Conservation (phyloP, 495 filamentous ascomycete genomes). For the Penicillium mononematosum region DNA sequence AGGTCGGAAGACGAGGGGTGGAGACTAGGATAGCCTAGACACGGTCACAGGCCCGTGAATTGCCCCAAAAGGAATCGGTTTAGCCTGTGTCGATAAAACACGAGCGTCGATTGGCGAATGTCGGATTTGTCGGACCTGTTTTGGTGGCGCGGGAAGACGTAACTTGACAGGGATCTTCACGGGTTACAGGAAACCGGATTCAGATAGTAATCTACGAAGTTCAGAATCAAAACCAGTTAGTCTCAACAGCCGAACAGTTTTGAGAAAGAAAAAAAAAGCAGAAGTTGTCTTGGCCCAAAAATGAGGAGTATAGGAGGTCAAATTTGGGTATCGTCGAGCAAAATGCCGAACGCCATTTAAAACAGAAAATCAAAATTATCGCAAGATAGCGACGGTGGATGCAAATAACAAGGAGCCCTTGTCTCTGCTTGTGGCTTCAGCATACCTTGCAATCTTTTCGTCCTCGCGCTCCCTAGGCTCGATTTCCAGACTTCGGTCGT, state of each 20-base stretch:
- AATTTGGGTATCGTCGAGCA: conserved; percentile 32
- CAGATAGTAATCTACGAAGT: conserved; percentile 62
- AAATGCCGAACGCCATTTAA: conserved; percentile 23
- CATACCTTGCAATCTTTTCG: conserved; percentile 84
- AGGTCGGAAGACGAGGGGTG: conserved; percentile 9
- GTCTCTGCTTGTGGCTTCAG: conserved; percentile 37
- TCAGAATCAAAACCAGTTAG: conserved; percentile 39
- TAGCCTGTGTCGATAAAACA: conserved; percentile 17
- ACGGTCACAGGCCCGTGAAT: conserved; percentile 18
- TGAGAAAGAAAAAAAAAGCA: conserved; percentile 16
- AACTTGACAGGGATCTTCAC: conserved; percentile 29
- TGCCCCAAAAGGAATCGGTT: conserved; percentile 4
- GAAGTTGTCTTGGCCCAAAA: conserved; percentile 14
- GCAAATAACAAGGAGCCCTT: conserved; percentile 39
- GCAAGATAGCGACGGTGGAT: conserved; percentile 35
- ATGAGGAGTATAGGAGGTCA: conserved; percentile 22
- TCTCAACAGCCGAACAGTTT: conserved; percentile 31
- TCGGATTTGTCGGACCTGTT: conserved; percentile 19
- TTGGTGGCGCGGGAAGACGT: conserved; percentile 23
- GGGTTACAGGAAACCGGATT: conserved; percentile 70
- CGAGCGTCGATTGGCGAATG: conserved; percentile 20
- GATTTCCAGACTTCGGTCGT: conserved; percentile 86
- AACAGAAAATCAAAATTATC: conserved; percentile 30
- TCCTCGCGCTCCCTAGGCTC: conserved; percentile 96
- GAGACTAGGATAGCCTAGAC: conserved; percentile 17